A percentile compares a stretch with the other conserved stretches of the same genome.
These are phyloP conservation scores for Pichia pseudocactophila DNA, from an alignment of 805 yeast species.

Conservation along the genomic window DNA sequence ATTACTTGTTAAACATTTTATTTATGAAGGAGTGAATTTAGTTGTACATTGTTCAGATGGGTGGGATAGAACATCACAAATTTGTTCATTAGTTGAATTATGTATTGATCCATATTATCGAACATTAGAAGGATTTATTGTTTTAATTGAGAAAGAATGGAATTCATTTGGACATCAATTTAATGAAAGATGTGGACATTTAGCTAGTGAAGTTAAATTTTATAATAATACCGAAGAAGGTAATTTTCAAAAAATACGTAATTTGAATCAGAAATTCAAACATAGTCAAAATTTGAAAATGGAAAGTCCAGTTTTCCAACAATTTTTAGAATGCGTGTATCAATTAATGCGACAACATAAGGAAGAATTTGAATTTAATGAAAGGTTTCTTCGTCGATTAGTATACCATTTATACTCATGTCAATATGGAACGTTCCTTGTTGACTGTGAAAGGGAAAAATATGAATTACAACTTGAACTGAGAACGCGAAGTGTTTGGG, in stretches of 20 bases:
- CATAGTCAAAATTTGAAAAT: conserved; percentile 43
- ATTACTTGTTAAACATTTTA: conserved; percentile 70
- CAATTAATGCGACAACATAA: conserved; percentile 72
- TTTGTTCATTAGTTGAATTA: conserved; percentile 72
- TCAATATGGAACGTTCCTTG: conserved; percentile 87
- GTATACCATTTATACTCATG: conserved; percentile 87
- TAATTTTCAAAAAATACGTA: conserved; percentile 32
- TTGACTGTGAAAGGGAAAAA: conserved; percentile 63
- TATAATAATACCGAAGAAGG: conserved; percentile 33
- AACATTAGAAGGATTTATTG: conserved; percentile 80
- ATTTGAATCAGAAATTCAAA: conserved; percentile 43
- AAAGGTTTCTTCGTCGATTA: conserved; percentile 73
- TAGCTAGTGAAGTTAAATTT: conserved; percentile 44
- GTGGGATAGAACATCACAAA: conserved; percentile 95
- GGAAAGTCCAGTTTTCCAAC: conserved; percentile 91
- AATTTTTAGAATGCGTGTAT: conserved; percentile 82
- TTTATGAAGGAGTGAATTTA: conserved; percentile 73
- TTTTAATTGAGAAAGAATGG: conserved; percentile 91
- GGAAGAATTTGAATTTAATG: conserved; percentile 72
- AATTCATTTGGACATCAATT: conserved; percentile 88
- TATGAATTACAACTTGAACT: conserved; percentile 31
- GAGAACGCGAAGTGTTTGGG: conserved; percentile 81
- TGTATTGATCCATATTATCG: conserved; percentile 87
- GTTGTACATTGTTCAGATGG: conserved; percentile 95
- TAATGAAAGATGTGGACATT: conserved; percentile 72